Evolutionary conservation across 148 eudicot species (phyloP).

Genomic region (Cornus suecica): DNA sequence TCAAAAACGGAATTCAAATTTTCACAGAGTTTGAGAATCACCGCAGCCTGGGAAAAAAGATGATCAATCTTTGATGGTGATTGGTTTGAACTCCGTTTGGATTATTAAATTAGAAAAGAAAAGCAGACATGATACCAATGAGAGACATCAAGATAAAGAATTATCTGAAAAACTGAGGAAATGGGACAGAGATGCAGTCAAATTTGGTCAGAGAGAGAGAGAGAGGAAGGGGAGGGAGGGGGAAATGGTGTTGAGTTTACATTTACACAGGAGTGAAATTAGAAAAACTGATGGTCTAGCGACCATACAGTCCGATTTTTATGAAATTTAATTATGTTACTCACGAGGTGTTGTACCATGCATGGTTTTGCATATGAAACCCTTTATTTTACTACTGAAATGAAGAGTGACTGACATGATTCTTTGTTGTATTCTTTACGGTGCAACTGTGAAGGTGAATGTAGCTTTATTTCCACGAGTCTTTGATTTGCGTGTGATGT

Average conservation of each 20-base stretch:
- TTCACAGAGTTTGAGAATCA: neutral
- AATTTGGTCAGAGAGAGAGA: neutral
- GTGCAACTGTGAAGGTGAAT: too few relatives aligned
- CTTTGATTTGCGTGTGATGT: neutral
- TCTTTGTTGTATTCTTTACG: neutral
- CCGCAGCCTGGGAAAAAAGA: neutral
- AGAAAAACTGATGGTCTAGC: neutral
- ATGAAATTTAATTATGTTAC: neutral
- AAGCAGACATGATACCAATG: neutral
- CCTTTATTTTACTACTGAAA: neutral
- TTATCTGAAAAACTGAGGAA: neutral
- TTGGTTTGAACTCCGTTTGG: neutral
- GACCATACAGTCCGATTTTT: neutral
- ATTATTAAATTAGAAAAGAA: neutral
- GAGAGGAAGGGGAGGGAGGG: neutral
- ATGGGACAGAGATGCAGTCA: neutral
- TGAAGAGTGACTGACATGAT: neutral
- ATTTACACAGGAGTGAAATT: neutral
- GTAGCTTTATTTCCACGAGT: neutral
- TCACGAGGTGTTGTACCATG: neutral
- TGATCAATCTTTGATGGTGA: neutral
- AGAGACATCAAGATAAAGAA: neutral
- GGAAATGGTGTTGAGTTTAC: neutral
- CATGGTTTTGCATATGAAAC: neutral
- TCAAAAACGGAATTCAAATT: too few relatives aligned